phyloP scores from a whole-genome alignment of 2,329 filamentous ascomycete genomes.

The Calonectria leucothoes region DNA sequence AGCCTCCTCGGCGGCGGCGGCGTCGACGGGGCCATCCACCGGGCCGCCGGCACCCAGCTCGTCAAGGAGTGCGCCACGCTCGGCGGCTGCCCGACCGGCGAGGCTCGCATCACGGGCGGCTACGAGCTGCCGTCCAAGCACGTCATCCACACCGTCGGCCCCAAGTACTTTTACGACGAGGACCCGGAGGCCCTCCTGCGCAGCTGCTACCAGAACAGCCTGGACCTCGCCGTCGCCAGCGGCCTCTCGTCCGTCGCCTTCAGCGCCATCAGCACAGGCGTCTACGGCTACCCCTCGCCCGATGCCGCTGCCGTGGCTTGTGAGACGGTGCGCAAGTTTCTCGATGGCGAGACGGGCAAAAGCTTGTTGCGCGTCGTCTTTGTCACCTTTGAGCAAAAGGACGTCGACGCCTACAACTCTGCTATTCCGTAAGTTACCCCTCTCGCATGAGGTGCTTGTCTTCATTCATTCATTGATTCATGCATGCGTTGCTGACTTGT shows the following conservation, averaged over 20 bases:
- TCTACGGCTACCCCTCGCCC: conserved; percentile 86
- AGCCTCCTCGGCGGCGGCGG: conserved; percentile 88
- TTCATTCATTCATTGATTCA: too few species aligned
- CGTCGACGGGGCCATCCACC: conserved; percentile 89
- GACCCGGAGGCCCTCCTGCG: conserved; percentile 62
- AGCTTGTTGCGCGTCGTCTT: conserved; percentile 82
- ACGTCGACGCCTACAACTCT: conserved; percentile 78
- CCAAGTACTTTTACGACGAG: conserved; percentile 69
- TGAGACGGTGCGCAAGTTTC: conserved; percentile 65
- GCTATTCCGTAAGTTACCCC: conserved; percentile 74
- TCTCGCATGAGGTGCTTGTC: not conserved
- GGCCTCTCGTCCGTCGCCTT: conserved; percentile 82
- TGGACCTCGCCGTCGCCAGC: conserved; percentile 78
- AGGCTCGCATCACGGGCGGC: conserved; percentile 84
- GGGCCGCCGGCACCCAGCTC: conserved; percentile 78
- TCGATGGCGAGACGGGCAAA: conserved; percentile 58
- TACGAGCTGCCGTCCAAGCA: conserved; percentile 81
- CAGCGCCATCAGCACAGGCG: conserved; percentile 84
- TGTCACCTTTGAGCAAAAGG: conserved; percentile 84
- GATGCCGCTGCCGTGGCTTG: conserved; percentile 81
- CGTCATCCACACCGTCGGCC: conserved; percentile 92
- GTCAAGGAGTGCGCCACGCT: conserved; percentile 78
- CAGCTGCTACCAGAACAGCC: conserved; percentile 76
- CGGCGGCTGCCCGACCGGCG: conserved; percentile 79
- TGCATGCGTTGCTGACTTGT: not conserved